phyloP scores from a whole-genome alignment of 1,284 basidiomycete species.

The Ceratobasidium theobromae region DNA sequence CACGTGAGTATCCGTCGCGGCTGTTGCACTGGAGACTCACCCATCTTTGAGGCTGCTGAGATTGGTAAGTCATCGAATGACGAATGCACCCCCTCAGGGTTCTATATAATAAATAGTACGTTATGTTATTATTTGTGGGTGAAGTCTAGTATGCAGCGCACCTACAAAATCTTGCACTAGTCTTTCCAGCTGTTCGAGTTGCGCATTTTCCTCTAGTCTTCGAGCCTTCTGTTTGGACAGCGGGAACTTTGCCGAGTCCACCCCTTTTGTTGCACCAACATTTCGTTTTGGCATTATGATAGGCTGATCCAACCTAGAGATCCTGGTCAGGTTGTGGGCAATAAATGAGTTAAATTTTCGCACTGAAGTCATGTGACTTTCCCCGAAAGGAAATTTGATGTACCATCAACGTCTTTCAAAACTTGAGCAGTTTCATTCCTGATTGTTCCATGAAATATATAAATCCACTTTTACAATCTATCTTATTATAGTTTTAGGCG shows the following conservation, averaged over 20 bases:
- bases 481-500: too few relatives aligned
- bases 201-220: slow-evolving; percentile 14
- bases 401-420: too few relatives aligned
- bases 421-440: too few relatives aligned
- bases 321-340: background rate
- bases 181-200: slow-evolving; percentile 26
- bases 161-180: slow-evolving; percentile 31
- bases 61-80: slow-evolving; percentile 67
- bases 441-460: too few relatives aligned
- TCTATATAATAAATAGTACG: background rate
- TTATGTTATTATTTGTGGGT: background rate
- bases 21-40: slow-evolving; percentile 44
- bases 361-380: background rate
- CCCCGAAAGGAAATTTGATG: background rate
- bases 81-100: background rate
- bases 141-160: background rate
- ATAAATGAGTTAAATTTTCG: background rate
- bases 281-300: background rate
- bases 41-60: slow-evolving; percentile 66
- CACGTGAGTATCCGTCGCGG: background rate
- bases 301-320: background rate
- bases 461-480: too few relatives aligned
- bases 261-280: background rate
- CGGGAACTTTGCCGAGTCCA: background rate
- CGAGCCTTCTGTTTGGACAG: slow-evolving; percentile 7